phyloP scores from a whole-genome alignment of 1,139 yeast species.

The Candida sp. region DNA sequence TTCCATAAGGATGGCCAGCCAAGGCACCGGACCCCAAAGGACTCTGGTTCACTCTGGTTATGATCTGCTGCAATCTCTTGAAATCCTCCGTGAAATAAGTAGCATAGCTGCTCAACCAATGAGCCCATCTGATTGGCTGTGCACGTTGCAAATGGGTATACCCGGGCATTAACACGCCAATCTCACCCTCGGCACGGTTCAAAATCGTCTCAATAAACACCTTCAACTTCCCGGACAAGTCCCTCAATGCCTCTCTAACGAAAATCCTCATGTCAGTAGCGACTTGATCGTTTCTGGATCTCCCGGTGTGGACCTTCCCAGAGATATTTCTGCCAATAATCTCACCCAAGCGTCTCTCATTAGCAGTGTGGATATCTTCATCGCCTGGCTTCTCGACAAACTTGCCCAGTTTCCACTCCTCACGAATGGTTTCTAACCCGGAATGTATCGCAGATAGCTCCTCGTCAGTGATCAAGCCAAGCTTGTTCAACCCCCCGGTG shows the following conservation, averaged over 20 bases:
- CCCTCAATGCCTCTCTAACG: conserved; percentile 77
- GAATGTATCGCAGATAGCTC: conserved; percentile 82
- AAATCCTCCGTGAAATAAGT: conserved; percentile 93
- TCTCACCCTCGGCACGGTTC: conserved; percentile 81
- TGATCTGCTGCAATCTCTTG: conserved; percentile 80
- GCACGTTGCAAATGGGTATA: conserved; percentile 99
- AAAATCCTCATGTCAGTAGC: conserved; percentile 98
- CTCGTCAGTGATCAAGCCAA: conserved; percentile 70
- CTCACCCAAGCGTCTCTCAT: conserved; percentile 97
- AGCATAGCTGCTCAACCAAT: conserved; percentile 94
- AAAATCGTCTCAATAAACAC: conserved; percentile 68
- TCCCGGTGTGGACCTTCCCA: conserved; percentile 98
- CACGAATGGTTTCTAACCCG: conserved; percentile 71
- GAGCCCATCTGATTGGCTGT: conserved; percentile 99
- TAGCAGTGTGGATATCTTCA: conserved; percentile 98
- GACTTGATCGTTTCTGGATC: conserved; percentile 98
- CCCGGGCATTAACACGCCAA: conserved; percentile 97
- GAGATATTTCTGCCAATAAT: conserved; percentile 91
- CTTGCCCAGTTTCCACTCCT: conserved; percentile 78
- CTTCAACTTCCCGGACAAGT: conserved; percentile 60
- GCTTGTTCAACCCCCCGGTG: conserved; percentile 82
- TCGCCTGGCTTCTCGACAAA: conserved; percentile 92
- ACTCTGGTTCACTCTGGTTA: conserved; percentile 81
- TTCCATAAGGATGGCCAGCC: conserved; percentile 99
- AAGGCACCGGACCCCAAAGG: conserved; percentile 98